A percentile compares a stretch with the other conserved stretches of the same genome.
Conservation (phyloP, 2,329 filamentous ascomycete species). For the Apiospora kogelbergensis region DNA sequence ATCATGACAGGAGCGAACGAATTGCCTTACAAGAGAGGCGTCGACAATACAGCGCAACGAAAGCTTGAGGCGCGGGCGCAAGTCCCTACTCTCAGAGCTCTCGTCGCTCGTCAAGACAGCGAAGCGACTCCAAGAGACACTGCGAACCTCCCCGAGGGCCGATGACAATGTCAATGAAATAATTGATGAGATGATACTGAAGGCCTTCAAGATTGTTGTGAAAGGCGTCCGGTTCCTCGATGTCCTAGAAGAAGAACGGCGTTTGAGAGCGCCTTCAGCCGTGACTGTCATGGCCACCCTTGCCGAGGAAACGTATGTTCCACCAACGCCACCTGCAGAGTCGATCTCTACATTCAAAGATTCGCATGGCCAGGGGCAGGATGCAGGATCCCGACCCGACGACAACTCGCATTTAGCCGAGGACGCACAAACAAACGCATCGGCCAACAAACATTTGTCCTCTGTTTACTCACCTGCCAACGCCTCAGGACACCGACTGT, state of each 20-base stretch:
- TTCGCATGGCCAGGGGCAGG: slow-evolving; percentile 29
- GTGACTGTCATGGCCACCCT: slow-evolving; percentile 62
- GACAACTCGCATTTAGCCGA: slow-evolving; percentile 37
- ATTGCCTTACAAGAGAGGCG: slow-evolving; percentile 84
- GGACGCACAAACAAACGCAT: slow-evolving; percentile 34
- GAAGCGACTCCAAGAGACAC: slow-evolving; percentile 78
- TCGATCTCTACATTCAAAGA: slow-evolving; percentile 32
- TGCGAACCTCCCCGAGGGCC: slow-evolving; percentile 48
- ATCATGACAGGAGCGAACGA: slow-evolving; percentile 70
- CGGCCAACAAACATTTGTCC: slow-evolving; percentile 48
- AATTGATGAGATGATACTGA: slow-evolving; percentile 89
- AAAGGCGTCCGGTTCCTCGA: slow-evolving; percentile 89
- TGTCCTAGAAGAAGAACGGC: slow-evolving; percentile 68
- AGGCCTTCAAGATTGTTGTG: slow-evolving; percentile 92
- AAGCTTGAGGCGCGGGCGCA: slow-evolving; percentile 75
- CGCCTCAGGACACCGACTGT: slow-evolving; percentile 31
- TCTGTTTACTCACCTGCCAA: slow-evolving; percentile 39
- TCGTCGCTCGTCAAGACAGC: slow-evolving; percentile 86
- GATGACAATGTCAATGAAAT: slow-evolving; percentile 68
- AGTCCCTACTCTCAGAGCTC: slow-evolving; percentile 84
- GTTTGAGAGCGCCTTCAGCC: slow-evolving; percentile 46
- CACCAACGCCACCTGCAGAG: slow-evolving; percentile 65
- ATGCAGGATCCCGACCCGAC: slow-evolving; percentile 41
- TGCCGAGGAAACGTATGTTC: slow-evolving; percentile 56
- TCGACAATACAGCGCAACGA: slow-evolving; percentile 73